phyloP scores from a whole-genome alignment of 352 stramenopile genomes.

The Pythium sukuiense region DNA sequence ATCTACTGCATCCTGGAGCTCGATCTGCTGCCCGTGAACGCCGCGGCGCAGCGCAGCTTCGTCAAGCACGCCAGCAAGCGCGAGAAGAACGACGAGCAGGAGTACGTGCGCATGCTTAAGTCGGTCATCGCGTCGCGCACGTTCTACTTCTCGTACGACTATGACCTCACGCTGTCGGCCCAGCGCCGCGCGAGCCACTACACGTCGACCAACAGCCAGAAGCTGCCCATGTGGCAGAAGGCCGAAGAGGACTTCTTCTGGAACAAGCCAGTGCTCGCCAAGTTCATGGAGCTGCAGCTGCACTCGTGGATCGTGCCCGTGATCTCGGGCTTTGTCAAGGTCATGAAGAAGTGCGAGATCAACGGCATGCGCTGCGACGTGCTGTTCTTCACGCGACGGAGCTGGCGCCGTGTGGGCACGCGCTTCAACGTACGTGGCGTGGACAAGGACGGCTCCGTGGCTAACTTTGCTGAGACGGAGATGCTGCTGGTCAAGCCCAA shows the following conservation, averaged over 20 bases:
- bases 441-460: slow-evolving; percentile 86
- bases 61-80: slow-evolving; percentile 51
- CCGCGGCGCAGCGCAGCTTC: slow-evolving; percentile 49
- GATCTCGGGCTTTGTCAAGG: slow-evolving; percentile 71
- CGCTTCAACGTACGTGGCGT: slow-evolving; percentile 92
- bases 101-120: slow-evolving; percentile 61
- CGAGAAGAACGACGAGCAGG: slow-evolving; percentile 54
- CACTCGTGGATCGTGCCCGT: slow-evolving; percentile 68
- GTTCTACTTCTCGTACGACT: slow-evolving; percentile 76
- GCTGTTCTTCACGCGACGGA: slow-evolving; percentile 72
- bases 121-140: slow-evolving; percentile 45
- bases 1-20: slow-evolving; percentile 61
- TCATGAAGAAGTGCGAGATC: slow-evolving; percentile 66
- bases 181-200: slow-evolving; percentile 41
- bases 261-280: slow-evolving; percentile 78
- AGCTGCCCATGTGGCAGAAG: slow-evolving; percentile 48
- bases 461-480: slow-evolving; percentile 96
- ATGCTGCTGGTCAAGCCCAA: slow-evolving; percentile 81
- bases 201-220: slow-evolving; percentile 27
- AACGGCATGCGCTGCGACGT: slow-evolving; percentile 58
- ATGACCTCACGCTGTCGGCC: slow-evolving; percentile 62
- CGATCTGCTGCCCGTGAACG: slow-evolving; percentile 51
- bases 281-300: slow-evolving; percentile 51
- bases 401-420: slow-evolving; percentile 81
- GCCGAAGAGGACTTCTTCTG: slow-evolving; percentile 93